phyloP scores from a whole-genome alignment of 768 basidiomycete genomes.

The Hericium erinaceus region DNA sequence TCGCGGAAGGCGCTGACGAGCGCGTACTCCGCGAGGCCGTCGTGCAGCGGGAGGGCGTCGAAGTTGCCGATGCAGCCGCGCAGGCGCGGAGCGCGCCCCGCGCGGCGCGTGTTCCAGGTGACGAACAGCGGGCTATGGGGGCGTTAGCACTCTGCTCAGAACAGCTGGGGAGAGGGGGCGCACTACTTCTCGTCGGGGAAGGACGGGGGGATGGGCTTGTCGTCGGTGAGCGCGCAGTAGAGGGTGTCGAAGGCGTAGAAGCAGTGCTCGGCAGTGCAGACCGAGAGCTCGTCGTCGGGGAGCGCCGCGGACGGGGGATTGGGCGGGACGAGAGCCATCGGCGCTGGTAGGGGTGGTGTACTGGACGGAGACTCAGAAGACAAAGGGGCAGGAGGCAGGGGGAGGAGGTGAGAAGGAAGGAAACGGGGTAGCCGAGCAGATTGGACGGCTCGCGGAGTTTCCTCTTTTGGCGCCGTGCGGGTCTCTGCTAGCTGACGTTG shows the following conservation, averaged over 20 bases:
- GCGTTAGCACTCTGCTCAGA: conserved; percentile 2
- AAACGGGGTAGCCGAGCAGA: no score
- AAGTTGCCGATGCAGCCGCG: conserved; percentile 97
- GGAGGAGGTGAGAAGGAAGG: background rate
- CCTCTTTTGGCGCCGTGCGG: no score
- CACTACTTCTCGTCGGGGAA: conserved; percentile 78
- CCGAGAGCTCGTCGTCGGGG: conserved; percentile 28
- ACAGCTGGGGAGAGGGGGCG: conserved; percentile 22
- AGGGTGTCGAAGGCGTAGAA: conserved; percentile 76
- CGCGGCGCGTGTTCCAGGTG: conserved; percentile 81
- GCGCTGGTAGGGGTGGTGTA: background rate
- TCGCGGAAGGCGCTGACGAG: conserved; percentile 88
- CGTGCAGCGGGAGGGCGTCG: conserved; percentile 57
- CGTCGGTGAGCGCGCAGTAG: conserved; percentile 61
- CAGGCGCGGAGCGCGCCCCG: conserved; percentile 53
- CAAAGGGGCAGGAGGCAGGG: background rate
- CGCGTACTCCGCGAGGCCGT: conserved; percentile 85
- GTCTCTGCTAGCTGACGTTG: no score
- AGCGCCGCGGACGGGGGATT: conserved; percentile 34
- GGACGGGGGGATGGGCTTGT: conserved; percentile 46
- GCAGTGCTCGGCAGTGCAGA: conserved; percentile 67
- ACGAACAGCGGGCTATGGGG: conserved; percentile 79
- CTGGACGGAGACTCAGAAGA: background rate
- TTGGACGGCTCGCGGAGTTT: no score
- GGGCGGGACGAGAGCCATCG: conserved; percentile 50